phyloP scores from a whole-genome alignment of 108 stramenopile species.

The Heterococcus sp. region DNA sequence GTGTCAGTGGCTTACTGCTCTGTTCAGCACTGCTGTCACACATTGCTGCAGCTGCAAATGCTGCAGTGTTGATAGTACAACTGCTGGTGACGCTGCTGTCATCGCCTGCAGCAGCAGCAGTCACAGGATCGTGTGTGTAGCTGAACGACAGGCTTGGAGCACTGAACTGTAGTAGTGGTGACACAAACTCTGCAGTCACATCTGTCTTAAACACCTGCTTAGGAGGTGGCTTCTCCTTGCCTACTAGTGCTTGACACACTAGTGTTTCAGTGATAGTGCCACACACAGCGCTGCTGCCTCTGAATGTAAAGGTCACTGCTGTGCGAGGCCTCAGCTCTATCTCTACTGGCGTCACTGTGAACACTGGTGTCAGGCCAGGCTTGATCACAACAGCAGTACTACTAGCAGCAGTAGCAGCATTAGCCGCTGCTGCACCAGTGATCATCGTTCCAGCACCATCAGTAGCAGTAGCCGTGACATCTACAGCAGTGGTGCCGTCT shows the following conservation, averaged over 20 bases:
- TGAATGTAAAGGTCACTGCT: slow-evolving; percentile 59
- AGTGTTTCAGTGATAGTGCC: slow-evolving; percentile 34
- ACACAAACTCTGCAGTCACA: slow-evolving; percentile 55
- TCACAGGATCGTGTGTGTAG: slow-evolving; percentile 49
- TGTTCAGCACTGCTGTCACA: no score
- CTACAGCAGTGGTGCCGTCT: no score
- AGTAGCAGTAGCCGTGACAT: slow-evolving; percentile 20
- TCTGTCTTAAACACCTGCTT: slow-evolving; percentile 44
- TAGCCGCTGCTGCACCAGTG: background rate
- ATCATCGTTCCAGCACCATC: background rate
- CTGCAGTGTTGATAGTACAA: background rate
- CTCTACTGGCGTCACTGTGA: slow-evolving; percentile 45
- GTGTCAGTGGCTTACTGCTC: slow-evolving; percentile 31
- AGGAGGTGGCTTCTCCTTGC: slow-evolving; percentile 58
- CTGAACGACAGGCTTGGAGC: slow-evolving; percentile 36
- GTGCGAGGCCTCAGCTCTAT: slow-evolving; percentile 61
- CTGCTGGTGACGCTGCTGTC: no score
- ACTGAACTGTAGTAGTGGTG: slow-evolving; percentile 59
- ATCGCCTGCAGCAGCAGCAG: background rate
- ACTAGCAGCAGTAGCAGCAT: slow-evolving; percentile 1
- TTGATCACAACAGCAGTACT: no score
- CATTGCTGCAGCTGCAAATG: background rate
- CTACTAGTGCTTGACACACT: slow-evolving; percentile 53
- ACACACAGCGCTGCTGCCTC: slow-evolving; percentile 22
- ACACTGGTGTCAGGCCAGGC: slow-evolving; percentile 1